Percentiles rank a stretch among this genome's conserved stretches.
These are phyloP conservation scores for Aureobasidium sp. DNA, from an alignment of 2,329 filamentous ascomycete genomes.

Conservation along the genomic window DNA sequence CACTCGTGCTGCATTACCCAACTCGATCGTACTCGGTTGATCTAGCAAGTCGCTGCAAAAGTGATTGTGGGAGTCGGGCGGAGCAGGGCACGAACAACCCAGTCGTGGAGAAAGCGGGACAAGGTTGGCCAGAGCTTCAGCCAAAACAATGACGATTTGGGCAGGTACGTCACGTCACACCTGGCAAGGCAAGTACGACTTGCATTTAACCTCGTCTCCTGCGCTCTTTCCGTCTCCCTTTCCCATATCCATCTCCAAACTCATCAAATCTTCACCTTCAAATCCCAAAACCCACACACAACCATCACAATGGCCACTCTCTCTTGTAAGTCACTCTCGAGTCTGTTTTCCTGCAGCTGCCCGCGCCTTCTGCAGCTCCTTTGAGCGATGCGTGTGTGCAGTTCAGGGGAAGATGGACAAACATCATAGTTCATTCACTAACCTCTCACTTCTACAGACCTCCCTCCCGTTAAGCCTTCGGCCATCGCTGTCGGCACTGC, in stretches of 20 bases:
- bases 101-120: conserved; percentile 9
- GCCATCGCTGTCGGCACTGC: conserved; percentile 92
- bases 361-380: not conserved
- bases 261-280: not conserved
- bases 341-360: not conserved
- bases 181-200: conserved; percentile 1
- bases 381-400: not conserved
- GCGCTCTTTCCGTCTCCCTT: conserved; percentile 9
- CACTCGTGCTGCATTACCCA: not conserved
- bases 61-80: not conserved
- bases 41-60: not conserved
- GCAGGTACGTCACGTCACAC: not conserved
- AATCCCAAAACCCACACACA: conserved; percentile 6
- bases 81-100: not conserved
- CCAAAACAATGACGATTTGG: not conserved
- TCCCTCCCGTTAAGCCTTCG: conserved; percentile 88
- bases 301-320: conserved; percentile 47
- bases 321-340: conserved; percentile 43
- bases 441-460: conserved; percentile 40
- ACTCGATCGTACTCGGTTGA: not conserved
- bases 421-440: conserved; percentile 11
- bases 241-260: conserved; percentile 13
- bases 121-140: not conserved
- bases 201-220: conserved; percentile 15
- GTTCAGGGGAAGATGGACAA: not conserved